Conservation (phyloP, 495 filamentous ascomycete species). For the Trichoderma gamsii region DNA sequence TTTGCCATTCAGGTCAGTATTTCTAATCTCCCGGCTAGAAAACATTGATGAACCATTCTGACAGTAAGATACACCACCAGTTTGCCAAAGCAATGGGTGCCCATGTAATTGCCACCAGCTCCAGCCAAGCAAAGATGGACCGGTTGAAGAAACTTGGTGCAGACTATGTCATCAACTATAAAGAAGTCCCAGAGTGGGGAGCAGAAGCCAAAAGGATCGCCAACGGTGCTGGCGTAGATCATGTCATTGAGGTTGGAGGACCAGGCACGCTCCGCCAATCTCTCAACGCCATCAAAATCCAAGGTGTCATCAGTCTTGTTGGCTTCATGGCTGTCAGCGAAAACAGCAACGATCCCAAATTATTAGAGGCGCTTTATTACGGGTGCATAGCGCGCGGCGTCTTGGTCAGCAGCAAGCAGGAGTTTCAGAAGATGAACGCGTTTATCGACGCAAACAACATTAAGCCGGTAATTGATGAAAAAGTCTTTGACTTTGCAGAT, state of each 20-base stretch:
- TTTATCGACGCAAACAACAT: background rate
- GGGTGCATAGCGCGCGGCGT: background rate
- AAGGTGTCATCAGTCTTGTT: background rate
- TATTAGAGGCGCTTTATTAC: background rate
- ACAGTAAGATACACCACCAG: too few species aligned
- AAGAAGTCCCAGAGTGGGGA: too few species aligned
- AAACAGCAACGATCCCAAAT: background rate
- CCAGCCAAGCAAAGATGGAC: too few species aligned
- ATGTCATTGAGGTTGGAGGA: background rate
- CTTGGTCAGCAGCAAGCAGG: background rate
- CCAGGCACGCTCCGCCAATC: background rate
- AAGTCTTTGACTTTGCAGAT: background rate
- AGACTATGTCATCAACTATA: too few species aligned
- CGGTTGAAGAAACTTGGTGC: background rate
- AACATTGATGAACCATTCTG: too few species aligned
- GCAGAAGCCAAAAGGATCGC: too few species aligned
- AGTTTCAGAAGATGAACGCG: background rate
- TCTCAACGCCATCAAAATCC: background rate
- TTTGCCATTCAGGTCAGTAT: too few species aligned
- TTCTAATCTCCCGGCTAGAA: too few species aligned
- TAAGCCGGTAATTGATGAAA: background rate
- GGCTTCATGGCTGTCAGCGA: background rate
- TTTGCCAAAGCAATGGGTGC: too few species aligned
- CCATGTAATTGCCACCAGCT: too few species aligned
- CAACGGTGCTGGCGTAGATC: background rate